phyloP scores from a whole-genome alignment of 164 flowering plant genomes.

The grape (Vitis vinifera) region DNA sequence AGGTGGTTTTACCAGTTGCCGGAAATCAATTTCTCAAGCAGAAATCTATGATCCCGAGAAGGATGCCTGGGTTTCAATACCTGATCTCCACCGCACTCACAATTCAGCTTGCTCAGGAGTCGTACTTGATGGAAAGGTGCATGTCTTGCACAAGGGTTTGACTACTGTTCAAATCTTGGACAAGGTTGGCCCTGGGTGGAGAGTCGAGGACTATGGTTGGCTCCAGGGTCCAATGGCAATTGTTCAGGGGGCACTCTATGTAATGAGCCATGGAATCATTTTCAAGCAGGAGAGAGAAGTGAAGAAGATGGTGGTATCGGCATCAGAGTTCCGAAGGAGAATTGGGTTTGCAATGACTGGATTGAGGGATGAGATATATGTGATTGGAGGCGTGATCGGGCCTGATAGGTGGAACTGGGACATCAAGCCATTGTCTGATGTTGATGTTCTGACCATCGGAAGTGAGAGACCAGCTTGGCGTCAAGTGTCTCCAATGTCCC shows the following conservation, averaged over 20 bases:
- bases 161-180: constrained; percentile 80
- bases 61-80: constrained; percentile 75
- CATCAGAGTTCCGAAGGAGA: constrained; percentile 69
- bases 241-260: constrained; percentile 64
- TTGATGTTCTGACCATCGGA: constrained; percentile 62
- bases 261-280: constrained; percentile 75
- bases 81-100: constrained; percentile 76
- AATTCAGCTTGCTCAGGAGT: constrained; percentile 81
- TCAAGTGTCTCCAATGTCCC: constrained; percentile 71
- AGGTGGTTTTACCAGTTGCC: constrained; percentile 85
- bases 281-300: constrained; percentile 51
- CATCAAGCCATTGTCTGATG: constrained; percentile 68
- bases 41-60: constrained; percentile 86
- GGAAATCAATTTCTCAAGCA: constrained; percentile 79
- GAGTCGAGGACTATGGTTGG: constrained; percentile 74
- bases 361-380: constrained; percentile 65
- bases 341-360: constrained; percentile 83
- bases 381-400: constrained; percentile 84
- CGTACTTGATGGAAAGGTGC: constrained; percentile 75
- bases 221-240: constrained; percentile 91
- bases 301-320: constrained; percentile 58
- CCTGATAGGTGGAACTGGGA: constrained; percentile 72
- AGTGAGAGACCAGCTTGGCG: constrained; percentile 80
- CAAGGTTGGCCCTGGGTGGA: constrained; percentile 46
- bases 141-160: constrained; percentile 84